phyloP scores from a whole-genome alignment of 2,329 filamentous ascomycete genomes.

The Botrytis pseudocinerea region DNA sequence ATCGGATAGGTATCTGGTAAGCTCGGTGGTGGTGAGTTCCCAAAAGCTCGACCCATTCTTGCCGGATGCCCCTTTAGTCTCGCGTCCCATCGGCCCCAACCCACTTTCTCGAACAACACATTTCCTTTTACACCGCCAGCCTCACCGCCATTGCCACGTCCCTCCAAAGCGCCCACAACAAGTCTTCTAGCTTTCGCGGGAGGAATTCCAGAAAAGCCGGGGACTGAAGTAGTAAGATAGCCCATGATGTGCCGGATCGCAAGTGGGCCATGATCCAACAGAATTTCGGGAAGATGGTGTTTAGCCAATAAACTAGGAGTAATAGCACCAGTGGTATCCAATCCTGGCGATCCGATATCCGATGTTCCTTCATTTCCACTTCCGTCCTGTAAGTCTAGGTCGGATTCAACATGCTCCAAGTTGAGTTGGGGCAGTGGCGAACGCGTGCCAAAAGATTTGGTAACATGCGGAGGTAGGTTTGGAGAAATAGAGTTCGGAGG shows the following conservation, averaged over 20 bases:
- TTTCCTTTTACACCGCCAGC: conserved; percentile 65
- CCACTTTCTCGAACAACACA: conserved; percentile 90
- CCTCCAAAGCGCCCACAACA: conserved; percentile 89
- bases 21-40: conserved; percentile 48
- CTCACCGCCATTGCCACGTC: conserved; percentile 60
- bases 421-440: conserved; percentile 41
- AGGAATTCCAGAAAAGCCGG: conserved; percentile 86
- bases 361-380: conserved; percentile 37
- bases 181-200: conserved; percentile 87
- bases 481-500: conserved; percentile 96
- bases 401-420: conserved; percentile 73
- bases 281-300: conserved; percentile 85
- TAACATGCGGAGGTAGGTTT: conserved; percentile 76
- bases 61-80: conserved; percentile 65
- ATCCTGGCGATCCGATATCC: conserved; percentile 41
- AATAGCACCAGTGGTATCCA: conserved; percentile 78
- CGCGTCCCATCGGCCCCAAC: conserved; percentile 96
- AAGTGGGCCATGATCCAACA: conserved; percentile 84
- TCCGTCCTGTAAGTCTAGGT: conserved; percentile 75
- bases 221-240: conserved; percentile 88
- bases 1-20: conserved; percentile 47
- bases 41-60: conserved; percentile 43
- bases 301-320: conserved; percentile 83
- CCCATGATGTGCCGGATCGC: conserved; percentile 96
- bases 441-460: conserved; percentile 60